Conservation (phyloP, 208 protist species). For the Crithidia bombi region DNA sequence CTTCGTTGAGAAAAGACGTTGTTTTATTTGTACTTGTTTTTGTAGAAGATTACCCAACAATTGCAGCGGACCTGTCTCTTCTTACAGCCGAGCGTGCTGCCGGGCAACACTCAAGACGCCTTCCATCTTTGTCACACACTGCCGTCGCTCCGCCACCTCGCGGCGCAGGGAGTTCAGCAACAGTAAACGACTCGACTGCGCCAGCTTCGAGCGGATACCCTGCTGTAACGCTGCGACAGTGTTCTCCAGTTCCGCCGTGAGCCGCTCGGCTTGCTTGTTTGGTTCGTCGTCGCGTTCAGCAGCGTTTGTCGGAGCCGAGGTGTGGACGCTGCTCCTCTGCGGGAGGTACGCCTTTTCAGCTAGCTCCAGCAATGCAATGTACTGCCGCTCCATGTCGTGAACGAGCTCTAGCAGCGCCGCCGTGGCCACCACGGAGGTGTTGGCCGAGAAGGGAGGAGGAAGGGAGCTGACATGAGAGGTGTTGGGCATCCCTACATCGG, state of each 20-base stretch:
- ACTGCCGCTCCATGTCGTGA: conserved; percentile 36
- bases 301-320: no score
- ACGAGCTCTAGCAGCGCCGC: conserved; percentile 41
- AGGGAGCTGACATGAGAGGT: not conserved
- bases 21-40: no score
- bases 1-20: no score
- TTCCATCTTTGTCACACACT: conserved; percentile 54
- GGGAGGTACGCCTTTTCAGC: conserved; percentile 1
- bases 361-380: conserved; percentile 36
- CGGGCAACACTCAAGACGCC: conserved; percentile 40
- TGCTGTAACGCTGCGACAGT: conserved; percentile 46
- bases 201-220: conserved; percentile 72
- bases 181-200: conserved; percentile 56
- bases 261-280: conserved; percentile 7
- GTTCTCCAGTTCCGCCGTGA: conserved; percentile 18
- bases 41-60: no score
- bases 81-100: conserved; percentile 30
- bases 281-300: not conserved
- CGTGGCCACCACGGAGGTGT: conserved; percentile 19
- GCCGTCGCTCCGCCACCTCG: conserved; percentile 51
- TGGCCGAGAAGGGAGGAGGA: not conserved
- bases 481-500: not conserved
- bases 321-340: not conserved
- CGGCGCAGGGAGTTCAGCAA: conserved; percentile 51
- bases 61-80: no score